Evolutionary conservation across 139 green algal genomes (phyloP).

Genomic region (Prasinococcaceae sp.): DNA sequence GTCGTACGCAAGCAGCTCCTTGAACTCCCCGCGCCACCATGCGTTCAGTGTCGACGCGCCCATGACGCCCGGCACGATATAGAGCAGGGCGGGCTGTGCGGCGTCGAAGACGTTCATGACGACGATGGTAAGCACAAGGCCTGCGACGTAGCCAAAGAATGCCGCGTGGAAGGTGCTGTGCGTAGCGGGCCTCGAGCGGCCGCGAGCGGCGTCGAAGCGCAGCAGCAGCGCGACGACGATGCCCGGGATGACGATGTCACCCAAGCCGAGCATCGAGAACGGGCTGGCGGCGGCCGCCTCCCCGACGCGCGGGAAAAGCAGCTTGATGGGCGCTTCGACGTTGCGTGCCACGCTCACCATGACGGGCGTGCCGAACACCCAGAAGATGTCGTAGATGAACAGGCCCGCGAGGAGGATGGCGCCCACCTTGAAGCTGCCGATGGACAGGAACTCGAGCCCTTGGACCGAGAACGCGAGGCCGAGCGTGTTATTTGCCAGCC

Average conservation of each 20-base stretch:
- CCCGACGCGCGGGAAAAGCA: slow-evolving; percentile 19
- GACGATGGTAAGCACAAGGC: slow-evolving; percentile 72
- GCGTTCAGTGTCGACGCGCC: slow-evolving; percentile 44
- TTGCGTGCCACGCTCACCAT: slow-evolving; percentile 90
- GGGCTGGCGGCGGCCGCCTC: slow-evolving; percentile 30
- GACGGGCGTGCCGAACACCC: slow-evolving; percentile 97
- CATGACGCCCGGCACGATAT: slow-evolving; percentile 90
- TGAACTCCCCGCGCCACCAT: slow-evolving; percentile 36
- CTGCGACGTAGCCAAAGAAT: slow-evolving; percentile 68
- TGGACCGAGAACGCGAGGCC: slow-evolving; percentile 76
- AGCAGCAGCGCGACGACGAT: slow-evolving; percentile 93
- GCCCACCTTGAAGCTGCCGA: slow-evolving; percentile 63
- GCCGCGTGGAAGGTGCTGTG: slow-evolving; percentile 32
- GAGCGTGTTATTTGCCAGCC: slow-evolving; percentile 90
- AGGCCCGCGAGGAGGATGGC: slow-evolving; percentile 76
- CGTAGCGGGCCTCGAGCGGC: background rate
- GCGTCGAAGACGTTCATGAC: slow-evolving; percentile 96
- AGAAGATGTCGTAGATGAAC: slow-evolving; percentile 99
- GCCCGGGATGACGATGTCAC: slow-evolving; percentile 76
- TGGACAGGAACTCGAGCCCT: slow-evolving; percentile 86
- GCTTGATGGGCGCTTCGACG: slow-evolving; percentile 96
- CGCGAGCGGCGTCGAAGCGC: slow-evolving; percentile 54
- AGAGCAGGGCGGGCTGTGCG: slow-evolving; percentile 82
- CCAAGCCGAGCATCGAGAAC: slow-evolving; percentile 92
- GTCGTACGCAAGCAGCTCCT: slow-evolving; percentile 22